Percentiles rank a stretch among this genome's conserved stretches.
These are phyloP conservation scores for Stemphylium beticola DNA, from an alignment of 2,329 filamentous ascomycete genomes.

Conservation along the genomic window DNA sequence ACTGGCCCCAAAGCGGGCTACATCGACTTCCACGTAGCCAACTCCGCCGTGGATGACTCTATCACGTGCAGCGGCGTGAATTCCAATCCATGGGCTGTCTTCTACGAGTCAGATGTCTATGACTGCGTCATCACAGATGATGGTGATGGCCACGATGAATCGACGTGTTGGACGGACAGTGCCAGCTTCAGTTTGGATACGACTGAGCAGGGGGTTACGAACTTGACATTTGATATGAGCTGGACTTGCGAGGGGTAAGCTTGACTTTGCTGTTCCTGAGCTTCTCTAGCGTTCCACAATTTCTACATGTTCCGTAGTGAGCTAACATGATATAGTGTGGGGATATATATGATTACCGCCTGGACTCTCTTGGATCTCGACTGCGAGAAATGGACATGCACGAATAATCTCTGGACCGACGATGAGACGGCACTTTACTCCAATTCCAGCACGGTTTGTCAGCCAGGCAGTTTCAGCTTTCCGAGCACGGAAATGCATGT, in stretches of 20 bases:
- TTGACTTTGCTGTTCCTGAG: not conserved
- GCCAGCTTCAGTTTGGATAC: conserved; percentile 13
- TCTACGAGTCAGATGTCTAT: not conserved
- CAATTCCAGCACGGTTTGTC: conserved; percentile 1
- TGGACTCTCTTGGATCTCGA: conserved; percentile 3
- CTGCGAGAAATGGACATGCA: conserved; percentile 12
- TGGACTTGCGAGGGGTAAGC: conserved; percentile 20
- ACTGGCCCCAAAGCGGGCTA: conserved; percentile 2
- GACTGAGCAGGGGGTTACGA: not conserved
- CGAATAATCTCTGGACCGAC: conserved; percentile 13
- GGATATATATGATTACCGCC: not conserved
- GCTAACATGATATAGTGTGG: not conserved
- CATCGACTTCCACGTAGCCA: conserved; percentile 13
- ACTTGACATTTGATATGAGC: conserved; percentile 9
- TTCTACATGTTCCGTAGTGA: not conserved
- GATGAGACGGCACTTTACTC: not conserved
- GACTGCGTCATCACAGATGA: conserved; percentile 3
- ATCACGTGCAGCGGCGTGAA: conserved; percentile 2
- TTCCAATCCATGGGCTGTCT: conserved; percentile 9
- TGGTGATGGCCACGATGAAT: not conserved
- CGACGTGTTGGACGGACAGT: not conserved
- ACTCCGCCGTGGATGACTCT: conserved; percentile 1
- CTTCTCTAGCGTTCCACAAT: not conserved
- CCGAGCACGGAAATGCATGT: not conserved
- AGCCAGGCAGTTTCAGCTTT: not conserved